Base-by-base conservation (phyloP, 1,284 basidiomycete genomes). In the Melampsora americana region DNA sequence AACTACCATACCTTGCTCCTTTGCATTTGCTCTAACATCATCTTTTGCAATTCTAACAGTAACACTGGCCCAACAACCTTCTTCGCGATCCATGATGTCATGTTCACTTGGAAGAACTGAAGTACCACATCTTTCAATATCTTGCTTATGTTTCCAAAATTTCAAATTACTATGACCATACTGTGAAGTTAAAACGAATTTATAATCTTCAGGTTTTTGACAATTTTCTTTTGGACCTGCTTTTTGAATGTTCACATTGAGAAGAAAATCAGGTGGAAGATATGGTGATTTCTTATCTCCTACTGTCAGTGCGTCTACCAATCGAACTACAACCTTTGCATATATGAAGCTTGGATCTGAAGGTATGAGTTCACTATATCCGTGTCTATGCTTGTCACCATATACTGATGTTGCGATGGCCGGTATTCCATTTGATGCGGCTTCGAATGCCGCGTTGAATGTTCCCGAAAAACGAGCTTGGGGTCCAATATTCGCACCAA, bases 51-150 rank as follows among this genome's bases (percentile, higher is more conserved):
- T 2, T 59, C 53, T 30, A 9, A 32, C 28, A 16, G 61, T 64
- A 9, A 64, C 32, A 64, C 61, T 64, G 9, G 28, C 61, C 61
- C 61, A 64, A 30, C 61, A 64, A 39, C 61, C 61, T 30, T 64
- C n/a, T 23, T 64, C 20, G 11, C 28, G 61, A 64, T 32, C 28
- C 30, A 64, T 39, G 9, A 64, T 64, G 16, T 30, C 7, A 64
- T 64, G 12, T 30, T 64, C 61, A 64, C 61, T 64, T 32, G 61
- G 61, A n/a, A 64, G 35, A n/a, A 30, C 14, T n/a, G n/a, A 11
- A 32, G 20, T 39, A 26, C 61, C 61, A 64, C 61, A 64, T 32
- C 28, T 30, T 16, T 64, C 30, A 18, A 64, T 7, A n/a, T 64
- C 61, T 32, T 30, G 30, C 23, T 26, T 20, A 26, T 23, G 2